Evolutionary conservation across 306 rosid species (phyloP).

Genomic region (Trichosanthes truncata): DNA sequence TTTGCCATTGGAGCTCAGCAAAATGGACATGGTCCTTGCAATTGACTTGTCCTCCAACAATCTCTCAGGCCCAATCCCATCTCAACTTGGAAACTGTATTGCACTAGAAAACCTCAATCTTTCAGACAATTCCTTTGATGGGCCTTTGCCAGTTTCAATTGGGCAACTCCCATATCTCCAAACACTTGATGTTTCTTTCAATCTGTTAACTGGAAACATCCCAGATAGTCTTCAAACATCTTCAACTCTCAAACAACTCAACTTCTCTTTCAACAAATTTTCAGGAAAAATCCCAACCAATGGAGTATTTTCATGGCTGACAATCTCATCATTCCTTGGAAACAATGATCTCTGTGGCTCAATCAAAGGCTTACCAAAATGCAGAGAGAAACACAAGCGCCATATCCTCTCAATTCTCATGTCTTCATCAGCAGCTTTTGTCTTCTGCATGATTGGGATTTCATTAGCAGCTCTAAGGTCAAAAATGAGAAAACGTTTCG

Average conservation of each 20-base stretch:
- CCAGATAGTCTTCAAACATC: conserved; percentile 53
- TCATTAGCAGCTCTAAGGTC: conserved; percentile 21
- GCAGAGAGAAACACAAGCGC: conserved; percentile 33
- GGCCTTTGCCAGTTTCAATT: conserved; percentile 56
- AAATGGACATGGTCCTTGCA: conserved; percentile 92
- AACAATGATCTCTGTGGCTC: conserved; percentile 57
- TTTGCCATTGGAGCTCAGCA: conserved; percentile 70
- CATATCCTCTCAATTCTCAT: conserved; percentile 36
- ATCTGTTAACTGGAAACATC: conserved; percentile 44
- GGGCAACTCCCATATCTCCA: conserved; percentile 59
- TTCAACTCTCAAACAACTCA: conserved; percentile 47
- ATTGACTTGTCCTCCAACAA: conserved; percentile 74
- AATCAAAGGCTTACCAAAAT: conserved; percentile 49
- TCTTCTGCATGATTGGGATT: conserved; percentile 37
- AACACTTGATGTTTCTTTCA: conserved; percentile 63
- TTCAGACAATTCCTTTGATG: conserved; percentile 53
- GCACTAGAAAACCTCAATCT: conserved; percentile 74
- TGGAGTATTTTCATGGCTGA: conserved; percentile 56
- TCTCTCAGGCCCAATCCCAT: conserved; percentile 58
- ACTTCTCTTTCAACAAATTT: conserved; percentile 74
- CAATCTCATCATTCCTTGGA: conserved; percentile 53
- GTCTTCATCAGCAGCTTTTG: conserved; percentile 41
- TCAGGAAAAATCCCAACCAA: conserved; percentile 50
- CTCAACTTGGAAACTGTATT: conserved; percentile 74
- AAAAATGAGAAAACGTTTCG: conserved; percentile 19